These are phyloP conservation scores for Collybiopsis luxurians DNA, from an alignment of 768 basidiomycete species.

Conservation along the genomic window DNA sequence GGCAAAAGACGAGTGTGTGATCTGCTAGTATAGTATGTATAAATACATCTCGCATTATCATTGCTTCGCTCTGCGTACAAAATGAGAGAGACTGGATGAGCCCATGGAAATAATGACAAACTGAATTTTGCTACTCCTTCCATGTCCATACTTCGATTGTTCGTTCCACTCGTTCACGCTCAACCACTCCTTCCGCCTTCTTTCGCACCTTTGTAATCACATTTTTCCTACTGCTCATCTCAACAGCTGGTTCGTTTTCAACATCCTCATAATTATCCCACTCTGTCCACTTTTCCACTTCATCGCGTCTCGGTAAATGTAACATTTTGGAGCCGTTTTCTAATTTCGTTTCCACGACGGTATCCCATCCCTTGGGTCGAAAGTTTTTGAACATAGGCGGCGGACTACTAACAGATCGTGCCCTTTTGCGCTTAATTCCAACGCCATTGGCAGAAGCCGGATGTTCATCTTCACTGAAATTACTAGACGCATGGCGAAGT, in stretches of 20 bases:
- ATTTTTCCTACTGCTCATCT: conserved; percentile 42
- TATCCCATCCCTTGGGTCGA: conserved; percentile 67
- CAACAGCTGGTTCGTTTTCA: conserved; percentile 33
- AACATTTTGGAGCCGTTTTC: conserved; percentile 38
- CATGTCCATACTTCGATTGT: conserved; percentile 68
- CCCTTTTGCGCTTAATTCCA: conserved; percentile 36
- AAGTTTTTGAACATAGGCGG: conserved; percentile 58
- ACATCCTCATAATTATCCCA: conserved; percentile 26
- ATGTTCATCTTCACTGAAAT: conserved; percentile 69
- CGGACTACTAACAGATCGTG: conserved; percentile 20
- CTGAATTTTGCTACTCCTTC: conserved; percentile 30
- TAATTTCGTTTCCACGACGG: conserved; percentile 36
- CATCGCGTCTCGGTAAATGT: conserved; percentile 36
- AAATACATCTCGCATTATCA: background rate
- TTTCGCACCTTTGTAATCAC: conserved; percentile 58
- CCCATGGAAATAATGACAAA: too few relatives aligned
- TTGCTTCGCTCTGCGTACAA: background rate
- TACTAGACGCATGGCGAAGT: conserved; percentile 56
- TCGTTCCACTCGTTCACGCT: conserved; percentile 71
- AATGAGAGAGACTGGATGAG: background rate
- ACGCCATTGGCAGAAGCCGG: conserved; percentile 16
- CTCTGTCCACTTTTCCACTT: conserved; percentile 40
- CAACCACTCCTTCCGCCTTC: conserved; percentile 48
- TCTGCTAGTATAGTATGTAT: conserved; percentile 46
- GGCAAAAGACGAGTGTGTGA: conserved; percentile 91